These are phyloP conservation scores for Mycena albidolilacea DNA, from an alignment of 768 basidiomycete species.

Conservation along the genomic window DNA sequence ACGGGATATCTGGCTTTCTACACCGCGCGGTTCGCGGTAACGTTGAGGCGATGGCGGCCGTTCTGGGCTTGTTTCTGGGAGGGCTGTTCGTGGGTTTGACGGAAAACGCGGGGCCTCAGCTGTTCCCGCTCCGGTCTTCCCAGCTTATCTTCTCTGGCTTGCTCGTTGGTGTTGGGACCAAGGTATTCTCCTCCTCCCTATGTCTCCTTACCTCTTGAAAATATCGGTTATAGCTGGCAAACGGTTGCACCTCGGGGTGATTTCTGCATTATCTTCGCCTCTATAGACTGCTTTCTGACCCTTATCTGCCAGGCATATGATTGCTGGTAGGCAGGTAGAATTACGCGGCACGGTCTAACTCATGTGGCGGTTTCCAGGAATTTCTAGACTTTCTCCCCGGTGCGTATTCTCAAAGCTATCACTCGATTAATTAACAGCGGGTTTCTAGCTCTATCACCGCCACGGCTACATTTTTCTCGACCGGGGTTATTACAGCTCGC, in stretches of 20 bases:
- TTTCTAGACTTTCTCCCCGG: constrained; percentile 71
- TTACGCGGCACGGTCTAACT: too few species aligned
- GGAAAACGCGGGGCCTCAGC: constrained; percentile 53
- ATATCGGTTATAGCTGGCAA: constrained; percentile 58
- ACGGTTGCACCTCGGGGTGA: constrained; percentile 79
- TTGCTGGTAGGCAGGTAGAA: constrained; percentile 51
- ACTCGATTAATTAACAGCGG: constrained; percentile 32
- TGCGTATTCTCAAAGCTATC: constrained; percentile 42
- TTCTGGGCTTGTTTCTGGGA: constrained; percentile 64
- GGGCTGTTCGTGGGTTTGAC: constrained; percentile 61
- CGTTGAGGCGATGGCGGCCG: constrained; percentile 58
- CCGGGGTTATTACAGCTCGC: constrained; percentile 62
- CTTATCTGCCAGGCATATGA: constrained; percentile 67
- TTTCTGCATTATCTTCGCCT: constrained; percentile 16
- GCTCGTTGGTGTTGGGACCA: constrained; percentile 71
- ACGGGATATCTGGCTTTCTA: constrained; percentile 75
- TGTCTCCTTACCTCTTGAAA: constrained; percentile 15
- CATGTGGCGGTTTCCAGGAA: constrained; percentile 37
- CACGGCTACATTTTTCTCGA: constrained; percentile 66
- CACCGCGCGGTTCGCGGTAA: constrained; percentile 64
- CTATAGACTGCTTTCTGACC: constrained; percentile 1
- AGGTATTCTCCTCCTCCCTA: constrained; percentile 50
- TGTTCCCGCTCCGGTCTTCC: constrained; percentile 45
- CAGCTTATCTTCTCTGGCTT: constrained; percentile 63
- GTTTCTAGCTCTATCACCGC: constrained; percentile 66